Percentiles rank a stretch among this genome's conserved stretches.
Conservation (phyloP, 106 monocot species). For the Dioscorea zingiberensis region DNA sequence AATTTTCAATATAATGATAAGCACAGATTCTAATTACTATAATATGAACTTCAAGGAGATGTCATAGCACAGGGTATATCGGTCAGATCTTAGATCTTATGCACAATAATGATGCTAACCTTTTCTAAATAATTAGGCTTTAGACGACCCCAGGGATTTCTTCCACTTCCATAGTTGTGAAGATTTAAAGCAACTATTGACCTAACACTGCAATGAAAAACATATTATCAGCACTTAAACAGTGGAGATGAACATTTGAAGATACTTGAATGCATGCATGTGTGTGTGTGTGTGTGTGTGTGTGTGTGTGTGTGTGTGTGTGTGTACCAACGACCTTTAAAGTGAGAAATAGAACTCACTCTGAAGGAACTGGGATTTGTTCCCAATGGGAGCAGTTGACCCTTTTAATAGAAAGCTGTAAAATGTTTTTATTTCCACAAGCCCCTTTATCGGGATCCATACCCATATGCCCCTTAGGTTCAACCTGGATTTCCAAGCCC, state of each 20-base stretch:
- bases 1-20: no score
- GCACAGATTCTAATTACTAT: no score
- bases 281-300: background rate
- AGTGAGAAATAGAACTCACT: constrained; percentile 20
- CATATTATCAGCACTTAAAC: background rate
- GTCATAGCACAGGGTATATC: no score
- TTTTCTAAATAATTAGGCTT: constrained; percentile 93
- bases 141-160: constrained; percentile 84
- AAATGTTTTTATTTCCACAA: constrained; percentile 78
- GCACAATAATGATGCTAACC: constrained; percentile 28
- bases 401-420: constrained; percentile 51
- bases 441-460: no score
- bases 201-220: constrained; percentile 66
- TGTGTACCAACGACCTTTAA: background rate
- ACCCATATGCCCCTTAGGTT: no score
- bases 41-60: no score
- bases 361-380: constrained; percentile 56
- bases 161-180: constrained; percentile 90
- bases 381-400: constrained; percentile 71
- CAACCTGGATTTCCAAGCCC: no score
- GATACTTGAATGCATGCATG: no score
- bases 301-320: no score
- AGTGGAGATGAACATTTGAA: no score
- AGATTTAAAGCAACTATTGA: constrained; percentile 89
- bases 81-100: background rate